phyloP scores from a whole-genome alignment of 202 grass and related monocot species.

The Bolboschoenoplectus hybrid region DNA sequence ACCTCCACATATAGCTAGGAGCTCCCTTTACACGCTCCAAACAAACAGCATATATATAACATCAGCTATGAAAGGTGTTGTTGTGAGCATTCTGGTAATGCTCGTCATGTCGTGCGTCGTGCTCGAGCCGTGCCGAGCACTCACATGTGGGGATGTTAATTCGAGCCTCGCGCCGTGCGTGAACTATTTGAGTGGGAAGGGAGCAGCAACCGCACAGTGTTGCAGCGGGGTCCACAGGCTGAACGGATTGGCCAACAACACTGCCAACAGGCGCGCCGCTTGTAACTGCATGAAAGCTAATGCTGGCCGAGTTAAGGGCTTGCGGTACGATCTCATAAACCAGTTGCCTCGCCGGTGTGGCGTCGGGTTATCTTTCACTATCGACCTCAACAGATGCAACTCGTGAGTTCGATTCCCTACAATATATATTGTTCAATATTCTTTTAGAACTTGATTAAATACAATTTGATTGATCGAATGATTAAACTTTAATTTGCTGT shows the following conservation, averaged over 20 bases:
- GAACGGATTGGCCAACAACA: constrained; percentile 6
- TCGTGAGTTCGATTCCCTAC: background rate
- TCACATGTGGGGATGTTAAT: constrained; percentile 26
- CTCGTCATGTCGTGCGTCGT: constrained; percentile 8
- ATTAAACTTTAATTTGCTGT: background rate
- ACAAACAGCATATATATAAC: background rate
- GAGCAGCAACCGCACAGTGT: background rate
- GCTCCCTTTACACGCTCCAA: constrained; percentile 21
- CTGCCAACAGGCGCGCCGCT: background rate
- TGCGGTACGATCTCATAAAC: constrained; percentile 31
- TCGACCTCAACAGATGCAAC: constrained; percentile 26
- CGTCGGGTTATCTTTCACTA: constrained; percentile 22
- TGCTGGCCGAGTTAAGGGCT: constrained; percentile 14
- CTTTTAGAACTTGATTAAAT: background rate
- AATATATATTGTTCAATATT: background rate
- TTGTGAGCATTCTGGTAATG: constrained; percentile 13
- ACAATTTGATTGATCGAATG: background rate
- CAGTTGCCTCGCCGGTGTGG: background rate
- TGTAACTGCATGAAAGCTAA: constrained; percentile 37
- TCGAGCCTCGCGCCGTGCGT: background rate
- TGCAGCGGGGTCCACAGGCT: background rate
- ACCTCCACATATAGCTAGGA: background rate
- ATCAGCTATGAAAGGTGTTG: background rate
- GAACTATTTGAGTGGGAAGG: constrained; percentile 7
- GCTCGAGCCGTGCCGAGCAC: constrained; percentile 24